Evolutionary conservation across 768 basidiomycete species (phyloP), one percentile per base, ranked within the genome.

Genomic region (Gymnopilus junonius): DNA sequence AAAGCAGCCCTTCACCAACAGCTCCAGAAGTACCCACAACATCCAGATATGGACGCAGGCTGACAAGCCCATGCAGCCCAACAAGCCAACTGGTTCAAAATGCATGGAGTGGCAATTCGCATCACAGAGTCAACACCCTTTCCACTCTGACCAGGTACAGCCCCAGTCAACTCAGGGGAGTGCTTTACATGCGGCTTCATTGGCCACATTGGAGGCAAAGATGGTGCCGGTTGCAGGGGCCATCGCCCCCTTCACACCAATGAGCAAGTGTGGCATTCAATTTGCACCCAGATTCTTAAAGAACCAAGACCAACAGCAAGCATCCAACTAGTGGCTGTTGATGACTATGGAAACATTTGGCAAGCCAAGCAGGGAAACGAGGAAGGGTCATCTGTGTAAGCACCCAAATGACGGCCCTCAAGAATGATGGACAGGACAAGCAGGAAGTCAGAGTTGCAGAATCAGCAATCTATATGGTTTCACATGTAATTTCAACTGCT

Each of bases 141-240:
- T 58, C 71, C 73, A 20, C 69, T 74, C 1, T 59, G 51, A 0
- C 70, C 70, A 0, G 71, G 73, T 17, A 69, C 71, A 4, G 40
- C 42, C 15, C 58, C 69, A 4, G 50, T 70, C 27, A 55, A 40
- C 11, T 58, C 62, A 12, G 64, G 65, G 8, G 71, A 65, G 54
- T 71, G 70, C 35, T 70, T 59, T 61, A 35, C 51, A 11, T 71
- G 70, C 31, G 69, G 71, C 0, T 55, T 59, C 25, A 25, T 51
- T 0, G 65, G 68, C 14, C 69, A 68, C 53, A 56, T 17, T 4
- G 37, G 55, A 10, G 5, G 15, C 20, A 35, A 27, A 50, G 56
- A 14, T 69, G 67, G 46, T 10, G 20, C 51, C 29, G 14, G 46
- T 15, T 23, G 42, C 1, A 21, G 35, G 34, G 32, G 42, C 67